Base-by-base conservation (phyloP, 176 grass and related monocot genomes). In the Elaeis guineensis region DNA sequence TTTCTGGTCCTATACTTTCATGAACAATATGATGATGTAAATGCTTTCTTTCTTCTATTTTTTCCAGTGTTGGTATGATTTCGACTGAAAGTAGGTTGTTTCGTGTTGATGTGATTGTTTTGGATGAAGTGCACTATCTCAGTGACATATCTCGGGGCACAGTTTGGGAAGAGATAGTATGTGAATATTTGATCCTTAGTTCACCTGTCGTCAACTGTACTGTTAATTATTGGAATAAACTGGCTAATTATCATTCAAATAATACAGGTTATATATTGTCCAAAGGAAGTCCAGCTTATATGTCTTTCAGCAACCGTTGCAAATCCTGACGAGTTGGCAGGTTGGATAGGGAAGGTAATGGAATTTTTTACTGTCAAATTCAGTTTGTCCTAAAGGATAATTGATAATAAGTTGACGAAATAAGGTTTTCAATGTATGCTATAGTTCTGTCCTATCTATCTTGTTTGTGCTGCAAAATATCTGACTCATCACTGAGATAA, bases 141-240 rank as follows among this genome's bases (percentile, higher is more conserved):
- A 97, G 92, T 72, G 86, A 97, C 55, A 97, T 88, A 66, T 91
- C 92, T 69, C 92, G 92, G 17, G 92, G 92, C 60, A 97, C 92
- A 62, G 92, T 97, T 78, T 97, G 92, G 92, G 92, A 97, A 85
- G 92, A 97, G 78, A 97, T 83, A 74, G 92, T 97, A 88, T 72
- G 87, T 72, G 72, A 56, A 54, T 67, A 54, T 85, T 57, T 60
- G 16, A 21, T 54, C 48, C 16, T 49, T 64, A 19, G n/a, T 53
- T 25, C 70, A 61, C 17, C 39, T 75, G 6, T 58, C 32, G 50
- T 44, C 35, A 54, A 16, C 55, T 54, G 8, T 69, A 65, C 16
- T 21, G 5, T 20, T 51, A 44, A 52, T 50, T 78, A 56, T 59
- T 52, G 23, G 32, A 54, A 11, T 58, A 44, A 25, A 14, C 21